Conservation (phyloP, 1,139 yeast species). For the Sugiyamaella neomexicana region DNA sequence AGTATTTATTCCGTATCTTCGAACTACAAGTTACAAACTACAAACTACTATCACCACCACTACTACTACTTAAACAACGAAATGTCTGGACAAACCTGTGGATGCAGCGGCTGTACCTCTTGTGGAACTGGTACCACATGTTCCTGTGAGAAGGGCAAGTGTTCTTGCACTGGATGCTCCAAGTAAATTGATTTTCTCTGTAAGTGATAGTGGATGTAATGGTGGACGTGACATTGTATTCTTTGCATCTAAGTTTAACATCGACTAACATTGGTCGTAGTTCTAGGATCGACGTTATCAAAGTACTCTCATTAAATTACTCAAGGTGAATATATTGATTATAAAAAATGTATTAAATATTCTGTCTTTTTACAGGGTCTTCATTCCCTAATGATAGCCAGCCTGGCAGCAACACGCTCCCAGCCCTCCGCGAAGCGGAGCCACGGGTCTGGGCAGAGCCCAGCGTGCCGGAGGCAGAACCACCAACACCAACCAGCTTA, state of each 20-base stretch:
- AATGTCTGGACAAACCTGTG: conserved; percentile 19
- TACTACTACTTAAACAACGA: background rate
- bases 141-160: conserved; percentile 24
- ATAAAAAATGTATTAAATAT: too few species aligned
- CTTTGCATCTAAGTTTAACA: too few species aligned
- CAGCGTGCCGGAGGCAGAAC: conserved; percentile 15
- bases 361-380: too few species aligned
- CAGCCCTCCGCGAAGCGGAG: conserved; percentile 3
- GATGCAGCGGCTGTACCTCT: conserved; percentile 21
- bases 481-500: background rate
- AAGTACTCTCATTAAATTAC: background rate
- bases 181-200: conserved; percentile 15
- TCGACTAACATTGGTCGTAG: too few species aligned
- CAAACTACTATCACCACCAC: background rate
- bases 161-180: conserved; percentile 26
- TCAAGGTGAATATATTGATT: too few species aligned
- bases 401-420: too few species aligned
- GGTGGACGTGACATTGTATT: too few species aligned
- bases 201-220: background rate
- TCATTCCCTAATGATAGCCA: too few species aligned
- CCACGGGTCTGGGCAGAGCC: conserved; percentile 14
- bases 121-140: conserved; percentile 22
- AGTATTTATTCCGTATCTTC: too few species aligned
- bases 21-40: background rate
- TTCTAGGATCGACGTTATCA: too few species aligned